These are phyloP conservation scores for Coriolopsis trogii DNA, from an alignment of 1,284 basidiomycete genomes.

Conservation along the genomic window DNA sequence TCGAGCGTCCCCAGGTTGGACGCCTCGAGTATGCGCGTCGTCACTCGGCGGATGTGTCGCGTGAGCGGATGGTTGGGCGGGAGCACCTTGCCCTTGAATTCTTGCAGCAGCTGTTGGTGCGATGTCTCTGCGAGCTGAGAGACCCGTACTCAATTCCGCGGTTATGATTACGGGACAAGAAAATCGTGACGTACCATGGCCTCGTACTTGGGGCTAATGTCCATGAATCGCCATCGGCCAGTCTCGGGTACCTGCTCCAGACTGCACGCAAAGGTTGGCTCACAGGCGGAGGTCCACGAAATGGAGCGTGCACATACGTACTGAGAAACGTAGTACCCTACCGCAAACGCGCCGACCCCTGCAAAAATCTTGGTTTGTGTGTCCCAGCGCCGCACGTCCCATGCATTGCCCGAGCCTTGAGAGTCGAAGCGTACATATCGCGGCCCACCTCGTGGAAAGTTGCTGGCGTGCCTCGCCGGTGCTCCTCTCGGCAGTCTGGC, in stretches of 20 bases:
- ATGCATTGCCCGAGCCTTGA: slow-evolving; percentile 16
- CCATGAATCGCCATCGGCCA: slow-evolving; percentile 86
- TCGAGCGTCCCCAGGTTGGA: slow-evolving; percentile 71
- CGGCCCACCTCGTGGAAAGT: slow-evolving; percentile 8
- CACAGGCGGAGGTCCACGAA: background rate
- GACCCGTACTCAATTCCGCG: no score
- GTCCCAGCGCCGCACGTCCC: slow-evolving; percentile 28
- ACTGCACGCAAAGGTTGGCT: slow-evolving; percentile 40
- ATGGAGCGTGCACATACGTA: slow-evolving; percentile 38
- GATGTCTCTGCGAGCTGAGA: slow-evolving; percentile 51
- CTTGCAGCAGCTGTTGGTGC: slow-evolving; percentile 52
- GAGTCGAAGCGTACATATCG: slow-evolving; percentile 32
- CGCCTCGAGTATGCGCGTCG: slow-evolving; percentile 71
- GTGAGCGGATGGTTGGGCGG: slow-evolving; percentile 71
- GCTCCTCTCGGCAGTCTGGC: no score
- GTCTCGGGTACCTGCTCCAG: slow-evolving; percentile 83
- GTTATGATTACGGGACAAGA: background rate
- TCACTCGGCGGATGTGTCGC: slow-evolving; percentile 70
- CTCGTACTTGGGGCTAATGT: slow-evolving; percentile 65
- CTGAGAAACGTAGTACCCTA: slow-evolving; percentile 62
- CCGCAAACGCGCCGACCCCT: slow-evolving; percentile 40
- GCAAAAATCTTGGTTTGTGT: slow-evolving; percentile 22
- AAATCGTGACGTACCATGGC: slow-evolving; percentile 39
- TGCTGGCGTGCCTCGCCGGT: no score
- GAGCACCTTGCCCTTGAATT: slow-evolving; percentile 64